Percentiles rank a stretch among this genome's conserved stretches.
Conservation (phyloP, 306 rosid species). For the Lathyrus aphaca region DNA sequence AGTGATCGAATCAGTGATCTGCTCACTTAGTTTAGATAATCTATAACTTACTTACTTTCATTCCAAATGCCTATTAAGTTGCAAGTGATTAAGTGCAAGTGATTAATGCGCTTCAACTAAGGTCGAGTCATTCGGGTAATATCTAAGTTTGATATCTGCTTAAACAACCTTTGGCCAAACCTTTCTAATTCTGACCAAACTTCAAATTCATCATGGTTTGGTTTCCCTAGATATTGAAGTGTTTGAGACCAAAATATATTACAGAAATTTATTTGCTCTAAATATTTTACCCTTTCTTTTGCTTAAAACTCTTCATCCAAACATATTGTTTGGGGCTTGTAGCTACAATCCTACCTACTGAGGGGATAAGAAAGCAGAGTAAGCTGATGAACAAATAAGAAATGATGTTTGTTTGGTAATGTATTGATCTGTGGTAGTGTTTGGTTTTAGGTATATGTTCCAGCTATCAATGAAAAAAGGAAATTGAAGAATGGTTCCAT, state of each 20-base stretch:
- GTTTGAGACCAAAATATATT: background rate
- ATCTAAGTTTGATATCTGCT: background rate
- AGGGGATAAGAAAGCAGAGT: slow-evolving; percentile 7
- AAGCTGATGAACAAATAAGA: slow-evolving; percentile 1
- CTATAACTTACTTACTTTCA: background rate
- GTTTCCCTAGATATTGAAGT: background rate
- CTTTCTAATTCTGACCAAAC: background rate
- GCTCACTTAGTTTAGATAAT: background rate
- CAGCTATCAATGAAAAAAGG: slow-evolving; percentile 67
- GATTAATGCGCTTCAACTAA: background rate
- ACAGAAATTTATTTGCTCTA: background rate
- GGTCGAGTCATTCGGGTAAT: background rate
- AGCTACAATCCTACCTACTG: background rate
- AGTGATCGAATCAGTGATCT: background rate
- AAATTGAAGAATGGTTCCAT: slow-evolving; percentile 70
- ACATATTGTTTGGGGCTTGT: background rate
- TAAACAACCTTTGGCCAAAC: background rate
- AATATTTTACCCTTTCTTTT: background rate
- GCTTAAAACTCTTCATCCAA: slow-evolving; percentile 9
- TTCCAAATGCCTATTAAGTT: background rate
- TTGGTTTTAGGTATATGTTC: slow-evolving; percentile 73
- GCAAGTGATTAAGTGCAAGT: background rate
- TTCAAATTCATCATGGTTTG: background rate
- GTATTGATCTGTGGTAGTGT: slow-evolving; percentile 24
- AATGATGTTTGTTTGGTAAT: background rate